A percentile compares a stretch with the other conserved stretches of the same genome.
These are phyloP conservation scores for Ganoderma leucocontextum DNA, from an alignment of 1,284 basidiomycete genomes.

Conservation along the genomic window DNA sequence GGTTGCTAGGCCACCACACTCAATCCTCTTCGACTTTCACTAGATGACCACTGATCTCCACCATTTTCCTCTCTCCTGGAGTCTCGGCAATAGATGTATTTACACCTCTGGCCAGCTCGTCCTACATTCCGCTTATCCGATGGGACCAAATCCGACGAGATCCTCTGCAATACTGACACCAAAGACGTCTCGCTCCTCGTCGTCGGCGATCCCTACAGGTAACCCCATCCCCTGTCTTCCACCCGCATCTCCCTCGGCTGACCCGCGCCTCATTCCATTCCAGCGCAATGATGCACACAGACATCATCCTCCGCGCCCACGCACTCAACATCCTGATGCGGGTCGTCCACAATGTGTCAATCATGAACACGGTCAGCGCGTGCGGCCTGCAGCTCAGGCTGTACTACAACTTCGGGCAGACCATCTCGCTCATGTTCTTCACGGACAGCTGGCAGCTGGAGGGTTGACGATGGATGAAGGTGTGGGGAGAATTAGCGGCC, in stretches of 20 bases:
- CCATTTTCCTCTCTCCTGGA: no score
- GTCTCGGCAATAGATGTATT: no score
- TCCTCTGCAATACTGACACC: slow-evolving; percentile 81
- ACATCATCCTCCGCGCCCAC: slow-evolving; percentile 92
- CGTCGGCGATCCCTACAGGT: slow-evolving; percentile 98
- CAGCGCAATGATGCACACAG: slow-evolving; percentile 97
- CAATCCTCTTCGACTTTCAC: no score
- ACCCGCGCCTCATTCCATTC: neutral
- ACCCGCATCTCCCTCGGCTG: neutral
- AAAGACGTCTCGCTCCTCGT: slow-evolving; percentile 92
- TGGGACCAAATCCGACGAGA: slow-evolving; percentile 95
- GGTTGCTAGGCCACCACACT: no score
- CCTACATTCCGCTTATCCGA: no score
- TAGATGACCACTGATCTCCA: no score
- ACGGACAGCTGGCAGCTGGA: slow-evolving; percentile 97
- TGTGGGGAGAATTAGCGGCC: no score
- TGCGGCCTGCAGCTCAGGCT: slow-evolving; percentile 92
- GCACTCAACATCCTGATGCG: slow-evolving; percentile 80
- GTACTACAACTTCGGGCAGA: slow-evolving; percentile 99
- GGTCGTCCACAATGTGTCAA: slow-evolving; percentile 97
- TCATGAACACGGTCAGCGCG: slow-evolving; percentile 95
- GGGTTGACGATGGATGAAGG: no score
- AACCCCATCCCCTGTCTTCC: slow-evolving; percentile 32
- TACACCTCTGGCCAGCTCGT: no score
- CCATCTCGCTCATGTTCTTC: slow-evolving; percentile 96